Base-by-base conservation (phyloP, 2,329 filamentous ascomycete species). In the Cercospora beticola region DNA sequence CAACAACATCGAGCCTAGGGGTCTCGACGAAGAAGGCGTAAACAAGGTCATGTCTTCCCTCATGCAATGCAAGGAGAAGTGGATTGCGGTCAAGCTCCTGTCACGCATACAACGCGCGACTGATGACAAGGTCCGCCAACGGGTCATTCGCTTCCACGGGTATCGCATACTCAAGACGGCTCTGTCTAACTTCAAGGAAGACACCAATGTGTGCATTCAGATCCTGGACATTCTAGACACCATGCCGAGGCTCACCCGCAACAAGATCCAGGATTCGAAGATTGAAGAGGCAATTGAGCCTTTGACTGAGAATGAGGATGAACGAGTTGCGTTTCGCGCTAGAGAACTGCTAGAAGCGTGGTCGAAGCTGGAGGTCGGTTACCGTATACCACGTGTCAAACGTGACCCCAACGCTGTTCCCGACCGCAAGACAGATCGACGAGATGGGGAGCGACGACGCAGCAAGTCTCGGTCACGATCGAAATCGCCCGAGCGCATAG, bases 11-110 rank as follows among this genome's bases (percentile, higher is more conserved):
- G 88, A 94, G 79, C 89, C 92, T 62, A 92, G 89, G 76, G 89
- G 87, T 59, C 86, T 97, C 68, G 89, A 93, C 72, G 92, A 95
- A 76, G 88, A 90, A 68, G 92, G 91, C 71, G 93, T 96, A 70
- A 92, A 91, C 76, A 97, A 96, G 81, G 93, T 97, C 80, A 97
- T 97, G 93, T 94, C 94, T 26, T 91, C 93, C 64, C 88, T 99
- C 68, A 94, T 97, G 89, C 94, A 97, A 80, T 97, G 93, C 85
- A 97, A 97, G 81, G 95, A 99, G 85, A 97, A 97, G 81, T 99
- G 95, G 95, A 97, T 99, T 80, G 93, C 92, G 2, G 93, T 97
- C 81, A 98, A 98, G 82, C 84, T 99, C 66, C 87, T 99, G 68
- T 87, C 90, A 73, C 94, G 95, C 63, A 93, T 99, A 70, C 92